phyloP scores from a whole-genome alignment of 179 eudicot species.

The Vitellaria paradoxa region DNA sequence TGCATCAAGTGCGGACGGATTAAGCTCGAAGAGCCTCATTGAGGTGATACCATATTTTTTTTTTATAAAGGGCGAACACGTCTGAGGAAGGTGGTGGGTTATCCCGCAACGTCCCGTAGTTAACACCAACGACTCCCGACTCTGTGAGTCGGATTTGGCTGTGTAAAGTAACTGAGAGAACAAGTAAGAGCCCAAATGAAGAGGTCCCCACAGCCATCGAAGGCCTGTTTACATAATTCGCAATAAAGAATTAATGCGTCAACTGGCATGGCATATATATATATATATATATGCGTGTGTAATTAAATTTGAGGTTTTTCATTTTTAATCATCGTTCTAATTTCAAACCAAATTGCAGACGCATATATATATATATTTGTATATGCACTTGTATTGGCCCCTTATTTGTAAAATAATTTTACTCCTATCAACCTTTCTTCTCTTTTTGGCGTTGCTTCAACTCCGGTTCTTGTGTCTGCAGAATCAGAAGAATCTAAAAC shows the following conservation, averaged over 20 bases:
- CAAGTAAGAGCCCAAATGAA: neutral
- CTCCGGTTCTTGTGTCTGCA: too few relatives aligned
- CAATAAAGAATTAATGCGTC: neutral
- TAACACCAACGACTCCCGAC: too few relatives aligned
- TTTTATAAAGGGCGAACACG: conserved; percentile 13
- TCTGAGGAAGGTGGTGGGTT: conserved; percentile 8
- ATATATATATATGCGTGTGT: neutral
- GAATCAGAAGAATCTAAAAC: too few relatives aligned
- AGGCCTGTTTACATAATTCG: neutral
- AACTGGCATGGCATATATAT: neutral
- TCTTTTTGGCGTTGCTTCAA: too few relatives aligned
- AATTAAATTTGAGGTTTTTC: too few relatives aligned
- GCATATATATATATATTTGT: too few relatives aligned
- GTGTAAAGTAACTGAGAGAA: neutral
- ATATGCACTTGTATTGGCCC: too few relatives aligned
- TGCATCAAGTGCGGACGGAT: conserved; percentile 14
- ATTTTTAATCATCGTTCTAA: too few relatives aligned
- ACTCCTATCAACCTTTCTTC: too few relatives aligned
- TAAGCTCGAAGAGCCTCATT: conserved; percentile 17
- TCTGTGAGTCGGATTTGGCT: neutral
- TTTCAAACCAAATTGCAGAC: too few relatives aligned
- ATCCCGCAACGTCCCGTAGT: conserved; percentile 9
- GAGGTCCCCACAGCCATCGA: neutral
- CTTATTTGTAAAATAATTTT: too few relatives aligned
- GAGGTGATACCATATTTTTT: neutral